phyloP scores from a whole-genome alignment of 495 filamentous ascomycete species.

The Astrothelium subdiscretum region DNA sequence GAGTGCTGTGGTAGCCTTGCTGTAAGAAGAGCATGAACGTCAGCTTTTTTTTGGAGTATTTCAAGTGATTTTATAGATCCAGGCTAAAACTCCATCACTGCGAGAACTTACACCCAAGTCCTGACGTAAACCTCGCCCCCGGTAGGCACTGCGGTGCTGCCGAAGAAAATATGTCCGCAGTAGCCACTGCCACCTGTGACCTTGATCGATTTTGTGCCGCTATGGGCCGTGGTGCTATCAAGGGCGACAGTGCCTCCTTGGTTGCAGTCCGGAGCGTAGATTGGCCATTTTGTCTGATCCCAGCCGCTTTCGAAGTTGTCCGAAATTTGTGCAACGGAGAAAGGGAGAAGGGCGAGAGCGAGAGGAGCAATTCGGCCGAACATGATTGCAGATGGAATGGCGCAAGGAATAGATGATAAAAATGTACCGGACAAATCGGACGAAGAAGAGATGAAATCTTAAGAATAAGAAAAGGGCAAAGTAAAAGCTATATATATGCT shows the following conservation, averaged over 20 bases:
- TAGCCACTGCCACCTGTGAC: constrained; percentile 43
- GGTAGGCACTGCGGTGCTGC: constrained; percentile 41
- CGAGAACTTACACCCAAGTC: constrained; percentile 42
- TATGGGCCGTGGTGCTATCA: constrained; percentile 39
- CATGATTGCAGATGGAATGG: constrained; percentile 29
- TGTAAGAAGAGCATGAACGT: constrained; percentile 20
- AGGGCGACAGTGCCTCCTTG: constrained; percentile 44
- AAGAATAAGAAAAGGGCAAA: constrained; percentile 6
- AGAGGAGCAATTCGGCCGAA: constrained; percentile 33
- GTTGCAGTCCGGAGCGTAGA: constrained; percentile 44
- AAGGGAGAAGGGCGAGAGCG: constrained; percentile 35
- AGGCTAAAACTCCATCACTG: too few species aligned
- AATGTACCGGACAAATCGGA: too few species aligned
- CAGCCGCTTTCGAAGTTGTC: constrained; percentile 43
- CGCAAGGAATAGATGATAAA: constrained; percentile 7
- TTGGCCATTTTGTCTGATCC: constrained; percentile 42
- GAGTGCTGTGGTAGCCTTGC: constrained; percentile 40
- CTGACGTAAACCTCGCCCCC: constrained; percentile 47
- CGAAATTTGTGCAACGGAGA: constrained; percentile 38
- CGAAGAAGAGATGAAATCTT: constrained; percentile 4
- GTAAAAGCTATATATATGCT: constrained; percentile 23
- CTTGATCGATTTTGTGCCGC: constrained; percentile 43
- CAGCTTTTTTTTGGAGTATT: constrained; percentile 16
- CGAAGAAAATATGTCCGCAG: constrained; percentile 50
- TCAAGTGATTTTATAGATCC: background rate